phyloP scores from a whole-genome alignment of 805 yeast genomes.

The Ogataea pilisensis region DNA sequence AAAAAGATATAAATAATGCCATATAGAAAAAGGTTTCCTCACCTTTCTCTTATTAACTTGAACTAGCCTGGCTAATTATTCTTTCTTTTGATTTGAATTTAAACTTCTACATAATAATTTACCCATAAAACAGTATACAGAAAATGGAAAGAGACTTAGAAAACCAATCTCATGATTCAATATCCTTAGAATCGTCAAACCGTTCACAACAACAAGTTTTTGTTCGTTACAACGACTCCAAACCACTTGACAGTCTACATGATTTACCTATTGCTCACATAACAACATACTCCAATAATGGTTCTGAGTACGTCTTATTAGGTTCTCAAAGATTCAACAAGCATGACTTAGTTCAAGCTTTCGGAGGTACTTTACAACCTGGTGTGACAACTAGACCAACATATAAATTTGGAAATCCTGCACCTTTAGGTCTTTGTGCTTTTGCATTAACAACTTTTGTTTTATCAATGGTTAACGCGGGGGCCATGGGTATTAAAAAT shows the following conservation, averaged over 20 bases:
- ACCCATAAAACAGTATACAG: not conserved
- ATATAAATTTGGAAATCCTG: slow-evolving; percentile 67
- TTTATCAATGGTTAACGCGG: slow-evolving; percentile 56
- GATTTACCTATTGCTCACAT: slow-evolving; percentile 1
- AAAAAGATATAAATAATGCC: no score
- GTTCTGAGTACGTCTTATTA: slow-evolving; percentile 46
- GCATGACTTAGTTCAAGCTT: slow-evolving; percentile 57
- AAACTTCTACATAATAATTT: not conserved
- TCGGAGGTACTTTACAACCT: slow-evolving; percentile 81
- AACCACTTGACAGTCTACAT: not conserved
- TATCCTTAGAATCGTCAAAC: not conserved
- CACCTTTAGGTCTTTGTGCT: slow-evolving; percentile 69
- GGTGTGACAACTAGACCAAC: slow-evolving; percentile 56
- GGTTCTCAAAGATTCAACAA: slow-evolving; percentile 68
- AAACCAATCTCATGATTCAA: slow-evolving; percentile 1
- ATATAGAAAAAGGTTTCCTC: no score
- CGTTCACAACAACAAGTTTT: not conserved
- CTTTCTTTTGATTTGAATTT: not conserved
- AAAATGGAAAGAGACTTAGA: not conserved
- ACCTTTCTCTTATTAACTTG: no score
- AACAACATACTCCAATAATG: slow-evolving; percentile 5
- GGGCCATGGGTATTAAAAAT: slow-evolving; percentile 62
- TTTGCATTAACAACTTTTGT: slow-evolving; percentile 71
- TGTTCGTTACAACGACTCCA: not conserved
- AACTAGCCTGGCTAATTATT: not conserved